phyloP scores from a whole-genome alignment of 495 filamentous ascomycete species.

The Clavariopsis aquatica region DNA sequence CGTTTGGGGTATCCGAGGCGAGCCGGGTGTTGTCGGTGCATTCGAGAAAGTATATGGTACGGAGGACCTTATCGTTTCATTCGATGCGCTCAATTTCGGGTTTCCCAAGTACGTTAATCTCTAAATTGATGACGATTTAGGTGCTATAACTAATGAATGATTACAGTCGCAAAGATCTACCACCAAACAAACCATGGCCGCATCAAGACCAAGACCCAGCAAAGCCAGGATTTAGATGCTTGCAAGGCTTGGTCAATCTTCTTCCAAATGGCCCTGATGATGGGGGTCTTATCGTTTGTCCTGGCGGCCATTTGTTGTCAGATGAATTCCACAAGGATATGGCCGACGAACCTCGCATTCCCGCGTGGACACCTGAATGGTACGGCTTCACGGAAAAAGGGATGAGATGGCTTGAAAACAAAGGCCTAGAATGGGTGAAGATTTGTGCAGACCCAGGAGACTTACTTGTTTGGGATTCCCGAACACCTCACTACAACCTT shows the following conservation, averaged over 20 bases:
- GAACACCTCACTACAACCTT: slow-evolving; percentile 12
- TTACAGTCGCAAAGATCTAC: background rate
- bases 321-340: slow-evolving; percentile 16
- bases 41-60: slow-evolving; percentile 46
- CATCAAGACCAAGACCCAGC: slow-evolving; percentile 11
- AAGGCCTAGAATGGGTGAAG: slow-evolving; percentile 10
- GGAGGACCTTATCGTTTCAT: slow-evolving; percentile 44
- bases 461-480: slow-evolving; percentile 10
- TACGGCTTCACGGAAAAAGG: slow-evolving; percentile 13
- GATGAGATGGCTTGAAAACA: slow-evolving; percentile 10
- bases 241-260: slow-evolving; percentile 9
- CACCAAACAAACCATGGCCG: slow-evolving; percentile 13
- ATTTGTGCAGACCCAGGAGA: slow-evolving; percentile 10
- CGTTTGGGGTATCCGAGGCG: slow-evolving; percentile 50
- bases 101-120: slow-evolving; percentile 36
- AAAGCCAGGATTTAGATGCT: slow-evolving; percentile 9
- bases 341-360: slow-evolving; percentile 11
- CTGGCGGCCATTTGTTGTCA: slow-evolving; percentile 7
- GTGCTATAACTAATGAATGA: background rate
- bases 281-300: slow-evolving; percentile 14
- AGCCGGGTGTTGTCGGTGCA: slow-evolving; percentile 46
- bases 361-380: slow-evolving; percentile 13
- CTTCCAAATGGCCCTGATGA: slow-evolving; percentile 13
- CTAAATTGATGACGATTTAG: background rate
- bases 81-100: slow-evolving; percentile 45